Conservation (phyloP, 1,284 basidiomycete species). For the Malassezia sympodialis region DNA sequence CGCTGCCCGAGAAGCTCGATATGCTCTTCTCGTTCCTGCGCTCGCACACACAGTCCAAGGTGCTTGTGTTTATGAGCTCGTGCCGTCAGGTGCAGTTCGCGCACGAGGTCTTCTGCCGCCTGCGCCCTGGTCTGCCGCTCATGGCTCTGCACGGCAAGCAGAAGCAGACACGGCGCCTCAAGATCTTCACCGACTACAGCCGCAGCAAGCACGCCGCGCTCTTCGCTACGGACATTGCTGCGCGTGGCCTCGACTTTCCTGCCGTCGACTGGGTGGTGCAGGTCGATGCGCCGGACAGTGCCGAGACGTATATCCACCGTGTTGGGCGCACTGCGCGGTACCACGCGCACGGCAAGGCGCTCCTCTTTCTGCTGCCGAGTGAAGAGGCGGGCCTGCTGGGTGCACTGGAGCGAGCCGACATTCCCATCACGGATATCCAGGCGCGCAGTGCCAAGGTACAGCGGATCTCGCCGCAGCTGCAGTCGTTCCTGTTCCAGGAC, state of each 20-base stretch:
- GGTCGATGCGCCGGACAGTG: conserved; percentile 92
- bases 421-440: conserved; percentile 66
- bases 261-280: conserved; percentile 96
- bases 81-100: conserved; percentile 80
- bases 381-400: conserved; percentile 81
- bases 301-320: conserved; percentile 95
- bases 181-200: conserved; percentile 42
- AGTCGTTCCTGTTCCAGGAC: conserved; percentile 86
- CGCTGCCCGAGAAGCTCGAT: conserved; percentile 79
- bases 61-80: conserved; percentile 84
- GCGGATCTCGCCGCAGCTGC: conserved; percentile 75
- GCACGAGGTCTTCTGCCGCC: conserved; percentile 88
- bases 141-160: conserved; percentile 93
- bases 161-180: conserved; percentile 76
- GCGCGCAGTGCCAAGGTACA: conserved; percentile 79
- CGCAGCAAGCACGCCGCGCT: conserved; percentile 39
- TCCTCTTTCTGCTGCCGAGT: conserved; percentile 74
- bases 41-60: conserved; percentile 81
- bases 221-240: conserved; percentile 78
- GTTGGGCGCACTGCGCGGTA: conserved; percentile 93
- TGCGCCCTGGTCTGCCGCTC: conserved; percentile 84
- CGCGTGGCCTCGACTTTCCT: conserved; percentile 92
- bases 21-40: conserved; percentile 90
- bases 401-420: conserved; percentile 62
- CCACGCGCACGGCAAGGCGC: conserved; percentile 73